phyloP scores from a whole-genome alignment of 2,329 filamentous ascomycete species.

The Fusarium scirpi region DNA sequence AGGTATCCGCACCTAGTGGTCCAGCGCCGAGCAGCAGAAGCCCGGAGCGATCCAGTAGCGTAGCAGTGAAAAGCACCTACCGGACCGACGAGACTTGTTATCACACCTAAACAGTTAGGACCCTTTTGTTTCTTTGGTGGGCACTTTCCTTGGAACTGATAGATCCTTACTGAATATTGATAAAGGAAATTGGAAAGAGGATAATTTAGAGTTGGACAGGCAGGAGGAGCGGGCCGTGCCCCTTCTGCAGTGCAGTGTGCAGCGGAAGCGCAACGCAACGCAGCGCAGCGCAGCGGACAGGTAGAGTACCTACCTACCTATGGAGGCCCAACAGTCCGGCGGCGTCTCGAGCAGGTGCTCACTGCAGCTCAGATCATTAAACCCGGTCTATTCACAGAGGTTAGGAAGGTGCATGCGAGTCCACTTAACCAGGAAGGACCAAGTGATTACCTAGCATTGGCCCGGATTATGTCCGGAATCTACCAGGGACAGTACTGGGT shows the following conservation, averaged over 20 bases:
- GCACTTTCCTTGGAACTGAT: neutral
- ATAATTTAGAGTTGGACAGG: slow-evolving; percentile 8
- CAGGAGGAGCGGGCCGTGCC: slow-evolving; percentile 4
- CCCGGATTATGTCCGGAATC: neutral
- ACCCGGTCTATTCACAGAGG: slow-evolving; percentile 5
- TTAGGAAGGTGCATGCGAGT: slow-evolving; percentile 1
- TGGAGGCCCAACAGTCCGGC: neutral
- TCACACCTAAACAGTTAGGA: slow-evolving; percentile 2
- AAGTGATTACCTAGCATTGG: neutral
- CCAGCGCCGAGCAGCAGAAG: neutral
- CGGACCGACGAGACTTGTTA: slow-evolving; percentile 5
- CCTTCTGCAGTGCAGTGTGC: neutral
- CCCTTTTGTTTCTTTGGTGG: neutral
- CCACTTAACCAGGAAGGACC: neutral
- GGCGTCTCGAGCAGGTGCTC: neutral
- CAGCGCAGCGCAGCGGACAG: neutral
- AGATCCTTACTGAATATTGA: neutral
- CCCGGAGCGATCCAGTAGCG: neutral
- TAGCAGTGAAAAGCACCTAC: neutral
- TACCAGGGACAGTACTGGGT: neutral
- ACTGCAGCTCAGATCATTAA: slow-evolving; percentile 1
- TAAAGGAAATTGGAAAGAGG: neutral
- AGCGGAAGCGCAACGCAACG: neutral
- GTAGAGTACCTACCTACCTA: neutral
- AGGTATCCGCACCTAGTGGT: neutral